A percentile compares a stretch with the other conserved stretches of the same genome.
Evolutionary conservation across 1,139 yeast species (phyloP).

Genomic region (Geotrichum carabidarum): DNA sequence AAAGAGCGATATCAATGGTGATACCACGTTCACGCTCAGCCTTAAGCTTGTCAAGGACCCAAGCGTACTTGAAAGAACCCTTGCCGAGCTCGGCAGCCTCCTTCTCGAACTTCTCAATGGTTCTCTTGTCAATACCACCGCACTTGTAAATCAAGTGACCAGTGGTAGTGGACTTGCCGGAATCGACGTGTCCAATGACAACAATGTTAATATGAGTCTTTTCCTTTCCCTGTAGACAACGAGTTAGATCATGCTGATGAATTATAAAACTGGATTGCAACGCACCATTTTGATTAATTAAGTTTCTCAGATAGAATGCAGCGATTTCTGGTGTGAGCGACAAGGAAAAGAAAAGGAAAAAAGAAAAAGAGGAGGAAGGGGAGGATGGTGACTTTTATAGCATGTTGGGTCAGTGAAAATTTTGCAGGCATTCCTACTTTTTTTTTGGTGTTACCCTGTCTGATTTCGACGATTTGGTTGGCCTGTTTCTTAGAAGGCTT

Average conservation of each 20-base stretch:
- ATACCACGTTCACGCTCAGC: slow-evolving; percentile 98
- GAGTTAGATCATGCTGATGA: background rate
- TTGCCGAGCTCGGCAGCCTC: slow-evolving; percentile 97
- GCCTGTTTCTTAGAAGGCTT: background rate
- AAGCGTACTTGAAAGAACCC: slow-evolving; percentile 98
- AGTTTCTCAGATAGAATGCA: slow-evolving; percentile 40
- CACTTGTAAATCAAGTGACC: slow-evolving; percentile 98
- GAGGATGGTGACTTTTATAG: background rate
- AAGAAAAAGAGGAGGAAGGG: slow-evolving; percentile 17
- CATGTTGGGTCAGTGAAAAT: background rate
- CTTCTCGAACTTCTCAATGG: slow-evolving; percentile 97
- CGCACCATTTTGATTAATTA: slow-evolving; percentile 34
- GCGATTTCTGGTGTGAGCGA: slow-evolving; percentile 24
- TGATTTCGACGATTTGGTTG: background rate
- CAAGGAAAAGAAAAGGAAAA: slow-evolving; percentile 34
- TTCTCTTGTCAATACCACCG: slow-evolving; percentile 92
- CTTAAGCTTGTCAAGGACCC: slow-evolving; percentile 94
- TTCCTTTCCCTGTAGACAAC: slow-evolving; percentile 59
- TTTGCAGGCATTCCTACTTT: slow-evolving; percentile 8
- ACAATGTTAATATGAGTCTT: slow-evolving; percentile 98
- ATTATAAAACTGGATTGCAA: background rate
- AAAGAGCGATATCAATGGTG: slow-evolving; percentile 89
- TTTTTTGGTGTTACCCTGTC: background rate
- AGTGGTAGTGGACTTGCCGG: slow-evolving; percentile 97
- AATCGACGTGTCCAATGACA: slow-evolving; percentile 99